These are phyloP conservation scores for Haemoproteus tartakovskyi DNA, from an alignment of 169 alveolate genomes.

Conservation along the genomic window DNA sequence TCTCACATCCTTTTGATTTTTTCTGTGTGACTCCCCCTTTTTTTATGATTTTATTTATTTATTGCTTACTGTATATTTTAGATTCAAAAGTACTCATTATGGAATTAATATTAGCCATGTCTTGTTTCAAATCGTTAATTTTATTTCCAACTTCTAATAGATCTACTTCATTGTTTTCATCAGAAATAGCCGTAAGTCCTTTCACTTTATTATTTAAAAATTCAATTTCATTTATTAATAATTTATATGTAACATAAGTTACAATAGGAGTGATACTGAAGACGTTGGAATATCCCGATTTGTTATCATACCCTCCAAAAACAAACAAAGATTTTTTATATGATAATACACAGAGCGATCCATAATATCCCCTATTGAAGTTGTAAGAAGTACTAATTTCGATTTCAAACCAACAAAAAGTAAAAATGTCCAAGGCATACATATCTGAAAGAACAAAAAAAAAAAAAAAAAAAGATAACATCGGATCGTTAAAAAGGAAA, in stretches of 20 bases:
- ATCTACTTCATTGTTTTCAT: slow-evolving; percentile 5
- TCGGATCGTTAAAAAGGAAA: not conserved
- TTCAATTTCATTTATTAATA: slow-evolving; percentile 27
- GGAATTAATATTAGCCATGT: slow-evolving; percentile 12
- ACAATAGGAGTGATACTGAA: slow-evolving; percentile 60
- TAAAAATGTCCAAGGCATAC: slow-evolving; percentile 58
- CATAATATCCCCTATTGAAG: slow-evolving; percentile 58
- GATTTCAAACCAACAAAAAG: slow-evolving; percentile 52
- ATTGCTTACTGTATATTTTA: slow-evolving; percentile 23
- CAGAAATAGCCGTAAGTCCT: not conserved
- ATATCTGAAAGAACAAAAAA: slow-evolving; percentile 9
- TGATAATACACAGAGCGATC: slow-evolving; percentile 43
- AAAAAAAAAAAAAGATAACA: not conserved
- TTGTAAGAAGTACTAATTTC: slow-evolving; percentile 41
- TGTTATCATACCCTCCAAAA: slow-evolving; percentile 51
- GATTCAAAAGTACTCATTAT: slow-evolving; percentile 57
- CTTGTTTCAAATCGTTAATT: slow-evolving; percentile 43
- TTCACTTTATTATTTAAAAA: slow-evolving; percentile 12
- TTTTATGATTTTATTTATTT: not conserved
- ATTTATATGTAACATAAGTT: slow-evolving; percentile 50
- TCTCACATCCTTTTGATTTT: not conserved
- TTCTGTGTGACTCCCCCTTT: too few species aligned
- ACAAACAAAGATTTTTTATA: slow-evolving; percentile 54
- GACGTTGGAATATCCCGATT: slow-evolving; percentile 27
- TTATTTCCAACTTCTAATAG: slow-evolving; percentile 25